Evolutionary conservation across 1,284 basidiomycete species (phyloP), one percentile per base, ranked within the genome.

Genomic region (Fomitopsis betulina): DNA sequence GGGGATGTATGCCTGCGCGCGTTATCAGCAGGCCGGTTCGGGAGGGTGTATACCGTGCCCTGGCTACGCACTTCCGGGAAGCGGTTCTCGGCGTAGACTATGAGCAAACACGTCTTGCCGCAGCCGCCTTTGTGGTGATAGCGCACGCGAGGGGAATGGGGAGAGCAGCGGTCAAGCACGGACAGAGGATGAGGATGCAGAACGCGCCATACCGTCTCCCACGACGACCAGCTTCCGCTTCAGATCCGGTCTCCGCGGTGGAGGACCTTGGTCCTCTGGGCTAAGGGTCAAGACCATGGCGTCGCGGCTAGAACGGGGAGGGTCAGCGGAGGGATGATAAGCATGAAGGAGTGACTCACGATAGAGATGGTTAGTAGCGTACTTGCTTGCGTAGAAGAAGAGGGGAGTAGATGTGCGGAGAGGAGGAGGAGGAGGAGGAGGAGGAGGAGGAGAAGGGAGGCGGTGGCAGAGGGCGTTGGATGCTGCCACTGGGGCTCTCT

Each of bases 81-180:
- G 51, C 95, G 87, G 71, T 97, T 96, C 79, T 98, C 93, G 30
- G 96, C 94, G 72, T 98, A 99, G 51, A 96, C 93, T 68, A 94
- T 94, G 64, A 94, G 84, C 62, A 95, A 79, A 81, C 94, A 96
- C 49, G 94, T 96, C 81, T 96, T 94, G 66, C 89, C 87, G 70
- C 89, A 89, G 57, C 87, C 87, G 72, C 89, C 87, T 87, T 66
- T 30, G 42, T 38, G 42, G 25, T n/a, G 47, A 42, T 15, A 45
- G 45, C 27, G 33, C 23, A 23, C 21, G 42, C 42, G 42, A 8
- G 47, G 9, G 27, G 45, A 12, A 8, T 15, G 49, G 58, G 52
- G 33, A 57, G 59, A 59, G 56, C 66, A 58, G 65, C 55, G 72
- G 68, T 55, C 62, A 60, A 70, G 71, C 67, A 74, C 67, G 65